Conservation (phyloP, 495 filamentous ascomycete genomes). For the Mytilinidion resinicola region DNA sequence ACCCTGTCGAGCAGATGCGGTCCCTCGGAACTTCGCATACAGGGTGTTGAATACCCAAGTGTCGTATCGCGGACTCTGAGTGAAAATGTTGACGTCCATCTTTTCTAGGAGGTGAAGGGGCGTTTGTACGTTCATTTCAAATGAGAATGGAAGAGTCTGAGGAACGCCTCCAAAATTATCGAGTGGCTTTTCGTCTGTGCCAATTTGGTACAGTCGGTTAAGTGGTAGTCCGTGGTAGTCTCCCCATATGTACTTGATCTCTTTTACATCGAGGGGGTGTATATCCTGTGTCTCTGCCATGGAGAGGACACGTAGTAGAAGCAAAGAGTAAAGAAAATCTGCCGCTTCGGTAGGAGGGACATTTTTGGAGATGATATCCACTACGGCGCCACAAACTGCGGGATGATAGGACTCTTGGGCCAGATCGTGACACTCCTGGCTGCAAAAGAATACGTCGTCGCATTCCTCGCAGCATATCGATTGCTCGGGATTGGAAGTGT, state of each 20-base stretch:
- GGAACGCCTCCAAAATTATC: conserved; percentile 37
- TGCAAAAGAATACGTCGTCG: conserved; percentile 82
- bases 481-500: conserved; percentile 30
- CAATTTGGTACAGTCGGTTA: conserved; percentile 5
- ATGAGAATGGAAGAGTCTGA: conserved; percentile 77
- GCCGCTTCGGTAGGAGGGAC: conserved; percentile 63
- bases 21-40: conserved; percentile 88
- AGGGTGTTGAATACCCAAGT: conserved; percentile 93
- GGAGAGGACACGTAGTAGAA: conserved; percentile 63
- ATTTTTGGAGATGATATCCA: conserved; percentile 72
- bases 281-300: conserved; percentile 75
- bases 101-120: conserved; percentile 83
- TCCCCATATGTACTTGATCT: conserved; percentile 95
- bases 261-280: conserved; percentile 75
- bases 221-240: conserved; percentile 46
- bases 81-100: conserved; percentile 84
- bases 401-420: conserved; percentile 78
- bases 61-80: conserved; percentile 57
- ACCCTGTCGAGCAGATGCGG: conserved; percentile 75
- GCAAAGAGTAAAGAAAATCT: conserved; percentile 60
- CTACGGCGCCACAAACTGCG: conserved; percentile 75
- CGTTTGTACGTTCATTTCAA: conserved; percentile 72
- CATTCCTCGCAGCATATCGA: conserved; percentile 57
- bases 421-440: conserved; percentile 58
- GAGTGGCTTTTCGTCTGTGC: conserved; percentile 15